A percentile compares a stretch with the other conserved stretches of the same genome.
Evolutionary conservation across 73 alveolate species (phyloP).

Genomic region (Urostyla sp.): DNA sequence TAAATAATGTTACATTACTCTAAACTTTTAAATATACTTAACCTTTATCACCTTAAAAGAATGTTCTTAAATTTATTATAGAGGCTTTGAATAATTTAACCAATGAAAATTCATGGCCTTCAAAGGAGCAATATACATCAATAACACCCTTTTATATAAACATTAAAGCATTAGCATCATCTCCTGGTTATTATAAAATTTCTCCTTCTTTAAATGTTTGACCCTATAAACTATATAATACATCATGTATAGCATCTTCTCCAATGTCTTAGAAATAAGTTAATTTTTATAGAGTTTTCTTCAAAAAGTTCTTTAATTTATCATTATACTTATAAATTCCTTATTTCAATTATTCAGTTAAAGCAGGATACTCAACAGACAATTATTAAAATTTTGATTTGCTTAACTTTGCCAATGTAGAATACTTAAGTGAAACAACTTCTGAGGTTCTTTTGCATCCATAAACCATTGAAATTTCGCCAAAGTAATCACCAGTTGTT

Average conservation of each 20-base stretch:
- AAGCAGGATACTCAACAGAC: slow-evolving; percentile 49
- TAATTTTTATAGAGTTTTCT: slow-evolving; percentile 34
- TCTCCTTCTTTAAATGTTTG: slow-evolving; percentile 38
- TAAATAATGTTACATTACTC: slow-evolving; percentile 5
- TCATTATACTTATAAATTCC: slow-evolving; percentile 54
- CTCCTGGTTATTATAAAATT: slow-evolving; percentile 35
- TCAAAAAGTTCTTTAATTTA: slow-evolving; percentile 35
- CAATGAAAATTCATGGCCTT: slow-evolving; percentile 49
- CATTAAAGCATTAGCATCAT: slow-evolving; percentile 11
- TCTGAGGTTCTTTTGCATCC: slow-evolving; percentile 73
- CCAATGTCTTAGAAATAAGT: slow-evolving; percentile 45
- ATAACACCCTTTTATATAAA: slow-evolving; percentile 53
- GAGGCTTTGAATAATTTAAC: slow-evolving; percentile 64
- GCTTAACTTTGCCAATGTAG: slow-evolving; percentile 55
- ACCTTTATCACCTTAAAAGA: slow-evolving; percentile 51
- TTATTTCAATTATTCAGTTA: slow-evolving; percentile 28
- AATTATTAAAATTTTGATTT: slow-evolving; percentile 36
- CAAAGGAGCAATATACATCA: slow-evolving; percentile 44
- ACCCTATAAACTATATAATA: slow-evolving; percentile 16
- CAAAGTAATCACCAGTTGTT: slow-evolving; percentile 60
- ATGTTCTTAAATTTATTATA: slow-evolving; percentile 48
- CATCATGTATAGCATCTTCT: slow-evolving; percentile 59
- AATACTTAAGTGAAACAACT: slow-evolving; percentile 51
- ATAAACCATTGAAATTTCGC: slow-evolving; percentile 63
- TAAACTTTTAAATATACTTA: slow-evolving; percentile 9